A percentile compares a stretch with the other conserved stretches of the same genome.
Evolutionary conservation across 2,329 filamentous ascomycete genomes (phyloP).

Genomic region (Chaetomiaceae sp.): DNA sequence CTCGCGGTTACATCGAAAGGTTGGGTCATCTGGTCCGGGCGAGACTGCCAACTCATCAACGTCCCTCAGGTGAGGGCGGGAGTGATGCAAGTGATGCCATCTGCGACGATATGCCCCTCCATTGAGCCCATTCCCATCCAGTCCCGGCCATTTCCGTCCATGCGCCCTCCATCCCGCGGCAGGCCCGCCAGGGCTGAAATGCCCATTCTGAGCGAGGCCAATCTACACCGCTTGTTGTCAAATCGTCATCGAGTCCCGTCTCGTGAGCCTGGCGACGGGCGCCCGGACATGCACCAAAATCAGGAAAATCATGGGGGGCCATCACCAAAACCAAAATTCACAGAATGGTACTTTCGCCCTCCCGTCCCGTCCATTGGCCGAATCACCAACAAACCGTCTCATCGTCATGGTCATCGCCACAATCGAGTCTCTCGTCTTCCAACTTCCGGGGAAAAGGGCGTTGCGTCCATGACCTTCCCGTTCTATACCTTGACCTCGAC

Average conservation of each 20-base stretch:
- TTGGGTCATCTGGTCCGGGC: slow-evolving; percentile 23
- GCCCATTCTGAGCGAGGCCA: too few species aligned
- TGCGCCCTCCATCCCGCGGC: too few species aligned
- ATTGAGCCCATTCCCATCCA: too few species aligned
- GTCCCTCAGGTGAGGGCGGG: slow-evolving; percentile 22
- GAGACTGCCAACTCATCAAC: slow-evolving; percentile 27
- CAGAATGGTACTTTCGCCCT: neutral
- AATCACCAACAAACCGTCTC: neutral
- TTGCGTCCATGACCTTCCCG: too few species aligned
- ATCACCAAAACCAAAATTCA: neutral
- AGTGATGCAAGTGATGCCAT: slow-evolving; percentile 23
- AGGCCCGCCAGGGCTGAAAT: too few species aligned
- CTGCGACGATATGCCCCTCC: slow-evolving; percentile 5
- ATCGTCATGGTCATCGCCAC: too few species aligned
- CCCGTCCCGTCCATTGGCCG: neutral
- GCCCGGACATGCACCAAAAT: slow-evolving; percentile 1
- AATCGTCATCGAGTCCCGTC: slow-evolving; percentile 6
- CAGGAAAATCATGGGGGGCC: slow-evolving; percentile 3
- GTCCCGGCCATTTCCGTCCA: too few species aligned
- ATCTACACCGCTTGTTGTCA: slow-evolving; percentile 10
- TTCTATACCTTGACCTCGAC: too few species aligned
- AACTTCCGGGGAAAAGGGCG: too few species aligned
- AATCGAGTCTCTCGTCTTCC: too few species aligned
- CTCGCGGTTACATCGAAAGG: slow-evolving; percentile 15
- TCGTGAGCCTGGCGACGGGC: too few species aligned